Evolutionary conservation across 2,329 filamentous ascomycete genomes (phyloP), one percentile per base, ranked within the genome.

Genomic region (Clarireedia paspali): DNA sequence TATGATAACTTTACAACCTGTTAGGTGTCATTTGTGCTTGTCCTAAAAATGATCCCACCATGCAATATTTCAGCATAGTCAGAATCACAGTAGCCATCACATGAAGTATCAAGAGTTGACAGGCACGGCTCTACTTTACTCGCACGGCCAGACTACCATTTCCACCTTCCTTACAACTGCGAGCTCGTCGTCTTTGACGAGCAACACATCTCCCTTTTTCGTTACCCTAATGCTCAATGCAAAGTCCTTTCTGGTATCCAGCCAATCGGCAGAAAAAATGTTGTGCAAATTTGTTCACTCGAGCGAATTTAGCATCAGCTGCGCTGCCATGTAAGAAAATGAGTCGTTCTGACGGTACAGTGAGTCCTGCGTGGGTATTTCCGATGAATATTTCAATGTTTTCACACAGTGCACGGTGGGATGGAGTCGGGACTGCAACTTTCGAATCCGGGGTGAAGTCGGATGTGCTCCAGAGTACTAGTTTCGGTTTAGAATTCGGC

Each of bases 151-250:
- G 14, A 40, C 14, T 17, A 40, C 17, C 39, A 17, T 15, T 40
- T 15, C 39, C 39, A 15, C 39, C 39, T 40, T 6, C 14, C 57
- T 62, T 14, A 63, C 51, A 23, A 63, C 57, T 7, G 62, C 62
- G 24, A 62, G 51, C 38, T 63, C 60, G 15, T 61, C 45, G 20
- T 56, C 23, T 34, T 61, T 61, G 6, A 59, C 62, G 20, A 60
- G 56, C 5, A 63, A 15, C 12, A 63, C 60, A 30, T 58, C 56
- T 12, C 60, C 56, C 3, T 56, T 50, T 7, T 38, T 39, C 1
- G 51, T 55, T 23, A 62, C 51, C n/a, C 56, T 20, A n/a, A 62
- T 54, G 34, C 58, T 59, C 30, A 61, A 30, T 10, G 15, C 39
- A 40, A 17, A 40, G 5, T 56, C 56, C 12, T 23, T 36, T 45